A percentile compares a stretch with the other conserved stretches of the same genome.
Conservation (phyloP, 2,329 filamentous ascomycete genomes). For the Aspergillus nomiae region DNA sequence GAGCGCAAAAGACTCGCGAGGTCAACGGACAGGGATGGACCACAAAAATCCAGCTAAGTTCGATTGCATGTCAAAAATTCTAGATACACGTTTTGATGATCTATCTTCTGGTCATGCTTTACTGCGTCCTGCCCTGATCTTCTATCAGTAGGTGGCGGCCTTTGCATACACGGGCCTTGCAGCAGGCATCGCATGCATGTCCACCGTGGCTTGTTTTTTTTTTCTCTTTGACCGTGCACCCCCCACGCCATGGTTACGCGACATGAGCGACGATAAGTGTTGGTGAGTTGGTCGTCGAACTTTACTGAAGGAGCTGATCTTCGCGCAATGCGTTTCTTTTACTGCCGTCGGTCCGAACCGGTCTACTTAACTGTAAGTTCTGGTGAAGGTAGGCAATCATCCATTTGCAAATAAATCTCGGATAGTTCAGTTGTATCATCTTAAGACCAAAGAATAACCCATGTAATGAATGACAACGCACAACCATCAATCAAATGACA, state of each 20-base stretch:
- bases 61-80: slow-evolving; percentile 35
- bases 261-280: slow-evolving; percentile 14
- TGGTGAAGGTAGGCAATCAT: slow-evolving; percentile 16
- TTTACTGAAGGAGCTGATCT: slow-evolving; percentile 13
- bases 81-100: slow-evolving; percentile 30
- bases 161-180: slow-evolving; percentile 12
- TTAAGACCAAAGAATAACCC: neutral
- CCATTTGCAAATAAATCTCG: slow-evolving; percentile 5
- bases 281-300: slow-evolving; percentile 30
- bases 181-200: slow-evolving; percentile 7
- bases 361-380: slow-evolving; percentile 13
- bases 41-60: slow-evolving; percentile 41
- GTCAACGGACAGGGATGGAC: slow-evolving; percentile 16
- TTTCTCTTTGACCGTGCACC: neutral
- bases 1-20: slow-evolving; percentile 4
- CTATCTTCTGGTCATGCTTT: slow-evolving; percentile 20
- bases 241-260: neutral
- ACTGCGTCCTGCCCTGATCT: slow-evolving; percentile 35
- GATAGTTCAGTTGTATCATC: neutral
- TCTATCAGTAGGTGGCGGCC: slow-evolving; percentile 36
- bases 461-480: neutral
- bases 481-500: neutral
- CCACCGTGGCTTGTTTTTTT: neutral
- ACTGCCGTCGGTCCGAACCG: neutral
- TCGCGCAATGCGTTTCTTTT: slow-evolving; percentile 3